A percentile compares a stretch with the other conserved stretches of the same genome.
phyloP scores from a whole-genome alignment of 2,329 filamentous ascomycete genomes.

The Apiospora arundinis region DNA sequence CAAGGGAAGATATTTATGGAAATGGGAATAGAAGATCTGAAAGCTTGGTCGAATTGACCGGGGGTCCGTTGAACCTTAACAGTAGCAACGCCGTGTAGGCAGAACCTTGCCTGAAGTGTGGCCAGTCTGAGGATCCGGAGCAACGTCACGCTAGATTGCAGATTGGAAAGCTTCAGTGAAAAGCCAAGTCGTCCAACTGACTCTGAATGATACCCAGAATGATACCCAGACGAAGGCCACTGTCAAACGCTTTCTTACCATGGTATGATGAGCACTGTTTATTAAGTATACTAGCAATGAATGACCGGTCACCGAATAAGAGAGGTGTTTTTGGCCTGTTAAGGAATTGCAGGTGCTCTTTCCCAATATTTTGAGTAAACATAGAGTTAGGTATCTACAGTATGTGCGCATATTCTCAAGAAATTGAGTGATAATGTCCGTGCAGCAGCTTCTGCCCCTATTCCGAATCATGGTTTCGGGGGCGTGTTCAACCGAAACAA shows the following conservation, averaged over 20 bases:
- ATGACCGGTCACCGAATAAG: no score
- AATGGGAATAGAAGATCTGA: background rate
- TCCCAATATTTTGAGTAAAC: no score
- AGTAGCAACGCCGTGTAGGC: background rate
- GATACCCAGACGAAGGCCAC: background rate
- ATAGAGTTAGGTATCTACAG: no score
- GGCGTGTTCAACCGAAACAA: background rate
- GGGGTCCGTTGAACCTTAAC: background rate
- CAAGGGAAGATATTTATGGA: background rate
- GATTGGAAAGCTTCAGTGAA: conserved; percentile 8
- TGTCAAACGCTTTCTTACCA: background rate
- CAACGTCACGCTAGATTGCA: background rate
- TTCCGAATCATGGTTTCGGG: conserved; percentile 3
- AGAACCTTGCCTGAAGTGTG: background rate
- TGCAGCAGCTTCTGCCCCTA: background rate
- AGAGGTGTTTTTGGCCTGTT: background rate
- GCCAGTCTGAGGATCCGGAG: conserved; percentile 11
- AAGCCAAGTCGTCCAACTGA: background rate
- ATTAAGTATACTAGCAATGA: no score
- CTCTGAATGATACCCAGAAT: background rate
- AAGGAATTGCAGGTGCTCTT: no score
- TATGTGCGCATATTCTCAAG: no score
- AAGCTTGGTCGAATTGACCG: background rate
- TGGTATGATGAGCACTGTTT: background rate
- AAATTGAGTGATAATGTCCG: background rate